Conservation (phyloP, 768 basidiomycete species). For the Boletus subparvulus region DNA sequence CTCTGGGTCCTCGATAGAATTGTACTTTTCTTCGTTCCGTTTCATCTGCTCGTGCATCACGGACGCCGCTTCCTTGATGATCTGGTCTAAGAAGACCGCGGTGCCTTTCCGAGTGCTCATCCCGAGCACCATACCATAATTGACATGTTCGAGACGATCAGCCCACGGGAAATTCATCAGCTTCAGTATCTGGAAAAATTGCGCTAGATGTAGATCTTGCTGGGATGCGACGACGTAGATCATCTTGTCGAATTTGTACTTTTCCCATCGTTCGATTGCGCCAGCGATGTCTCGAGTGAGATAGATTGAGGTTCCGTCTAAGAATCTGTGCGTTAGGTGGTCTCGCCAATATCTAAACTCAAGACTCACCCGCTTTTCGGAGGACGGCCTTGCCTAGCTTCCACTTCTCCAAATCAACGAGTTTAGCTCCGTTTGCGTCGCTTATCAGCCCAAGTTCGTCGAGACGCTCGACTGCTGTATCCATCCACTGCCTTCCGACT, state of each 20-base stretch:
- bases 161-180: slow-evolving; percentile 93
- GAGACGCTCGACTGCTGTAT: slow-evolving; percentile 65
- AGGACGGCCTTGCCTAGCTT: slow-evolving; percentile 92
- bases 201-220: slow-evolving; percentile 83
- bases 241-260: slow-evolving; percentile 90
- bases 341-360: too few species aligned
- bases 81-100: slow-evolving; percentile 92
- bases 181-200: slow-evolving; percentile 92
- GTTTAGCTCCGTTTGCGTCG: slow-evolving; percentile 76
- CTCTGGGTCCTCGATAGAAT: slow-evolving; percentile 84
- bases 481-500: slow-evolving; percentile 72
- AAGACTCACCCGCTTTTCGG: slow-evolving; percentile 69
- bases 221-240: slow-evolving; percentile 90
- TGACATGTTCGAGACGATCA: slow-evolving; percentile 77
- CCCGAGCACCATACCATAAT: slow-evolving; percentile 88
- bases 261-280: slow-evolving; percentile 87
- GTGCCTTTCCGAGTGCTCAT: slow-evolving; percentile 96
- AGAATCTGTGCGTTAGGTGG: not conserved
- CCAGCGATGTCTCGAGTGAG: slow-evolving; percentile 94
- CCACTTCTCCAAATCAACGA: slow-evolving; percentile 85
- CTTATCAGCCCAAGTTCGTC: slow-evolving; percentile 73
- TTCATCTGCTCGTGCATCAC: slow-evolving; percentile 98
- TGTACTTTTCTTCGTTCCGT: slow-evolving; percentile 92
- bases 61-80: slow-evolving; percentile 80
- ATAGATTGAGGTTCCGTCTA: slow-evolving; percentile 93